A percentile compares a stretch with the other conserved stretches of the same genome.
phyloP scores from a whole-genome alignment of 305 asterid species.

The Plantago lanceolata region DNA sequence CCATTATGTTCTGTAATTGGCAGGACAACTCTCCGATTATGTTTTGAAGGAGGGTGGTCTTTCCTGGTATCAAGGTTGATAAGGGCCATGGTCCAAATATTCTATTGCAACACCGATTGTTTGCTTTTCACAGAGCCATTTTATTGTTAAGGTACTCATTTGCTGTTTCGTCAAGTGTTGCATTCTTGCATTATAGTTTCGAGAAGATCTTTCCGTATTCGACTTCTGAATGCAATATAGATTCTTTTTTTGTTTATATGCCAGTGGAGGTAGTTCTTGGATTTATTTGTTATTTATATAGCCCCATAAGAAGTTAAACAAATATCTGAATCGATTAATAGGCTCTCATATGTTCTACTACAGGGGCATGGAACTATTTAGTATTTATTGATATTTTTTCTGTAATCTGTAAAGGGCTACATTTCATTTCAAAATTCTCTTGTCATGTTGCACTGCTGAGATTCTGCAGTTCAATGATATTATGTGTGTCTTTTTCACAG shows the following conservation, averaged over 20 bases:
- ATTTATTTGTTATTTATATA: too few relatives aligned
- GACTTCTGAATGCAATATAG: too few relatives aligned
- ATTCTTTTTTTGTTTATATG: too few relatives aligned
- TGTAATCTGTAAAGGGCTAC: constrained; percentile 7
- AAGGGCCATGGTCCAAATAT: too few relatives aligned
- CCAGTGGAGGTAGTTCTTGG: too few relatives aligned
- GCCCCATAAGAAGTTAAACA: constrained; percentile 8
- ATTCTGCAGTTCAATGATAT: constrained; percentile 15
- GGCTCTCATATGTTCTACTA: constrained; percentile 12
- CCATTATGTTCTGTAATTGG: constrained; percentile 1
- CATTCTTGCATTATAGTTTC: too few relatives aligned
- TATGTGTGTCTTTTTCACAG: constrained; percentile 31
- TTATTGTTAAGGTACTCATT: too few relatives aligned
- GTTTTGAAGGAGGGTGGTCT: constrained; percentile 46
- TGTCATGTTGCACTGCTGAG: too few relatives aligned
- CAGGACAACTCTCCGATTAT: constrained; percentile 49
- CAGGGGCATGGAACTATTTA: constrained; percentile 8
- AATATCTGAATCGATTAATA: neutral
- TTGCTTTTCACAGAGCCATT: too few relatives aligned
- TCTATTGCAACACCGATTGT: too few relatives aligned
- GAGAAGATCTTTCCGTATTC: too few relatives aligned
- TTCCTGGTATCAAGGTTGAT: constrained; percentile 61
- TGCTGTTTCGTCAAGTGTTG: too few relatives aligned
- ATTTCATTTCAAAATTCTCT: neutral
- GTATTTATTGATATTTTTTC: neutral